A percentile compares a stretch with the other conserved stretches of the same genome.
Evolutionary conservation across 805 yeast species (phyloP).

Genomic region (Starmerella floricola): DNA sequence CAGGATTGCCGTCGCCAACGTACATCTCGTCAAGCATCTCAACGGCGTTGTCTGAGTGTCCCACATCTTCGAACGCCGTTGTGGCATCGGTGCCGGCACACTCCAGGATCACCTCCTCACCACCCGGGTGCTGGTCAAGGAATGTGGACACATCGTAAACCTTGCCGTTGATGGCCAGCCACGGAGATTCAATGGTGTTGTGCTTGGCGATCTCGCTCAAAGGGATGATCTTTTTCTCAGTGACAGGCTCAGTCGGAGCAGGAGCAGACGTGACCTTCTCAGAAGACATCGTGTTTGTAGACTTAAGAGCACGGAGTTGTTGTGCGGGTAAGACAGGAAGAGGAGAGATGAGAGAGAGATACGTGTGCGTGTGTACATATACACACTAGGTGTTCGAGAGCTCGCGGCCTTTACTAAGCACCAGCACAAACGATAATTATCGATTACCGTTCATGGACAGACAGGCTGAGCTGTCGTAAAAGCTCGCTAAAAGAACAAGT

Average conservation of each 20-base stretch:
- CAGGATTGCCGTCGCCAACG: conserved; percentile 66
- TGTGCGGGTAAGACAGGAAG: too few relatives aligned
- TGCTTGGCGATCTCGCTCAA: conserved; percentile 36
- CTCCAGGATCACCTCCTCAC: conserved; percentile 67
- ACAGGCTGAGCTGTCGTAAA: too few relatives aligned
- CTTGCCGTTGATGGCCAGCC: conserved; percentile 61
- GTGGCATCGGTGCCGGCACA: conserved; percentile 76
- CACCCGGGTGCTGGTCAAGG: conserved; percentile 64
- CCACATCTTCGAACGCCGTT: conserved; percentile 65
- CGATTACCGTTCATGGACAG: too few relatives aligned
- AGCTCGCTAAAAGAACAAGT: too few relatives aligned
- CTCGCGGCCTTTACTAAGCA: too few relatives aligned
- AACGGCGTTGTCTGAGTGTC: conserved; percentile 94
- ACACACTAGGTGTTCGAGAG: too few relatives aligned
- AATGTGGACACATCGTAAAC: conserved; percentile 53
- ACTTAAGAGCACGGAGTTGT: too few relatives aligned
- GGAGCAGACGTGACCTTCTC: conserved; percentile 2
- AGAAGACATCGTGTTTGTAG: too few relatives aligned
- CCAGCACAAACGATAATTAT: too few relatives aligned
- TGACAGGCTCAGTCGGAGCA: conserved; percentile 3
- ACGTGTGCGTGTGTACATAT: too few relatives aligned
- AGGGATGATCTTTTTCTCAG: conserved; percentile 24
- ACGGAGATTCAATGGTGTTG: conserved; percentile 44
- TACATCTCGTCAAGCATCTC: conserved; percentile 55
- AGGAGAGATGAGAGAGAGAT: too few relatives aligned